phyloP scores from a whole-genome alignment of 345 rosid genomes.

The Eucalyptus guilfoylei region DNA sequence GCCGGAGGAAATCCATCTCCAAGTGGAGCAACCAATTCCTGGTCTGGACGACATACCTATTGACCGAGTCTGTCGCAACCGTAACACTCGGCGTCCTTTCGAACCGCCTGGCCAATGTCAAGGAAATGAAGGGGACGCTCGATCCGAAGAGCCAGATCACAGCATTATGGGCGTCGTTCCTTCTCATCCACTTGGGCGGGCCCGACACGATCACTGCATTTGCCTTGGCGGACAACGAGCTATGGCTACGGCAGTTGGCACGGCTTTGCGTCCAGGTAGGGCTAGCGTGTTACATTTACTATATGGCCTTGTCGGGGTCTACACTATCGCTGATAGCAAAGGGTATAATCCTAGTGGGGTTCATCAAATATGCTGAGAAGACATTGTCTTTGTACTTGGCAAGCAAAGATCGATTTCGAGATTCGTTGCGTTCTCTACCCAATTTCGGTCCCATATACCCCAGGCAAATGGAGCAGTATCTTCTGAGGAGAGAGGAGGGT shows the following conservation, averaged over 20 bases:
- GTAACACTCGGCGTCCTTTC: slow-evolving; percentile 11
- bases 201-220: slow-evolving; percentile 6
- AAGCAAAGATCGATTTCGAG: slow-evolving; percentile 10
- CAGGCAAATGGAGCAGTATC: not conserved
- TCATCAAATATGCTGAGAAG: slow-evolving; percentile 31
- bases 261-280: not conserved
- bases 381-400: slow-evolving; percentile 22
- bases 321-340: not conserved
- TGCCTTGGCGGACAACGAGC: slow-evolving; percentile 13
- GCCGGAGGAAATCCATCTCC: not conserved
- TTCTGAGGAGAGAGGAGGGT: not conserved
- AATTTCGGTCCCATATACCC: slow-evolving; percentile 10
- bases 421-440: slow-evolving; percentile 1
- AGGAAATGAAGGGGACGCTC: not conserved
- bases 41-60: slow-evolving; percentile 7
- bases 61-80: slow-evolving; percentile 12
- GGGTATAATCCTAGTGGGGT: slow-evolving; percentile 16
- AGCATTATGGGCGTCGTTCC: slow-evolving; percentile 13
- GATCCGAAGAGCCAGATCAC: not conserved
- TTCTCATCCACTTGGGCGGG: slow-evolving; percentile 17
- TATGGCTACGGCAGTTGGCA: slow-evolving; percentile 12
- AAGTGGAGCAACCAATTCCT: not conserved
- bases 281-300: slow-evolving; percentile 19
- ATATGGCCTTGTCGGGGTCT: slow-evolving; percentile 3
- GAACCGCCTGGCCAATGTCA: not conserved